A percentile compares a stretch with the other conserved stretches of the same genome.
Evolutionary conservation across 805 yeast genomes (phyloP).

Genomic region (Yarrowia porcina): DNA sequence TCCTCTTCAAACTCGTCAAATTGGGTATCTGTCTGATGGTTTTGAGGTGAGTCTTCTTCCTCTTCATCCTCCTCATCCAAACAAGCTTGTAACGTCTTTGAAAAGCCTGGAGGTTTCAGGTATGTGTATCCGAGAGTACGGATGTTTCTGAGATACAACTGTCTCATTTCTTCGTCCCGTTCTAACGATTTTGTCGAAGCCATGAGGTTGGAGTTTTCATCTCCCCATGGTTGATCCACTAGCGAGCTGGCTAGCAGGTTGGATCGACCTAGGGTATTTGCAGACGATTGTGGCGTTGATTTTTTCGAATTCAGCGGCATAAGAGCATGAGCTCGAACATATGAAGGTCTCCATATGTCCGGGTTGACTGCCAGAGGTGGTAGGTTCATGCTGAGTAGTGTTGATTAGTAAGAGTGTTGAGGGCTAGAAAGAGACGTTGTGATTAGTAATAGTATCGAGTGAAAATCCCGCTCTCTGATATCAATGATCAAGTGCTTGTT

Average conservation of each 20-base stretch:
- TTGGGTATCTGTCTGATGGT: conserved; percentile 25
- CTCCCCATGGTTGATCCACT: conserved; percentile 20
- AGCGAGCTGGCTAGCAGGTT: background rate
- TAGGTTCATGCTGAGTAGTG: background rate
- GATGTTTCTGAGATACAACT: conserved; percentile 33
- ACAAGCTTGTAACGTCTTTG: conserved; percentile 47
- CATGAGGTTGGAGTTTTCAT: conserved; percentile 16
- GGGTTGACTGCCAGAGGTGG: conserved; percentile 11
- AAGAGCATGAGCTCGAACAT: background rate
- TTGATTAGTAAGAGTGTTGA: background rate
- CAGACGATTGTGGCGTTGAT: background rate
- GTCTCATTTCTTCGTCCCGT: conserved; percentile 28
- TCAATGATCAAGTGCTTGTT: background rate
- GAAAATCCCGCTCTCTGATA: no score
- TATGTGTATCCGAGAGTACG: conserved; percentile 48
- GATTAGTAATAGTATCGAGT: no score
- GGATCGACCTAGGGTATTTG: background rate
- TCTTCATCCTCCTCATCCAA: conserved; percentile 35
- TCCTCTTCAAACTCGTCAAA: conserved; percentile 26
- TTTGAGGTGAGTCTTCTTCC: conserved; percentile 27
- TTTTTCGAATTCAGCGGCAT: conserved; percentile 12
- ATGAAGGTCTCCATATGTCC: conserved; percentile 17
- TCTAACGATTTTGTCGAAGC: conserved; percentile 7
- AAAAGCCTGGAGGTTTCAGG: conserved; percentile 58
- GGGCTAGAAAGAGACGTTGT: background rate